These are phyloP conservation scores for Gynochthodes officinalis DNA, from an alignment of 257 asterid species.

Conservation along the genomic window DNA sequence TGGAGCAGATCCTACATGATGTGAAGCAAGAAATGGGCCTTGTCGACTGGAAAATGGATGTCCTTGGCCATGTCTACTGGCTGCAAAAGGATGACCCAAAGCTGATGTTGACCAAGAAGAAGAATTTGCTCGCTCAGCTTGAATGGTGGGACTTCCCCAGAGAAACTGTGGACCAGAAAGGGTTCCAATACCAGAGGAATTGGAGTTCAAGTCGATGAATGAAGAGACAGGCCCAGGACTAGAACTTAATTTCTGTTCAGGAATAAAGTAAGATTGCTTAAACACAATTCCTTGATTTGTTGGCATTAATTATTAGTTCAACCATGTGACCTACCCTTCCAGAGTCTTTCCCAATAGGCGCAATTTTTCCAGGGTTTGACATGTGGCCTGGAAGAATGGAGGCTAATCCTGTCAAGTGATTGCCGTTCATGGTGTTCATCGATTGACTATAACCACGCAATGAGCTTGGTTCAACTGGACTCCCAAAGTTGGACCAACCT, in stretches of 20 bases:
- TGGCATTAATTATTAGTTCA: slow-evolving; percentile 22
- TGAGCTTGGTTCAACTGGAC: slow-evolving; percentile 70
- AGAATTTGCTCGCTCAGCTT: slow-evolving; percentile 46
- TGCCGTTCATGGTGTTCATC: slow-evolving; percentile 60
- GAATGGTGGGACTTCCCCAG: slow-evolving; percentile 88
- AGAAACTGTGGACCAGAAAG: slow-evolving; percentile 95
- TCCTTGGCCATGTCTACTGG: slow-evolving; percentile 50
- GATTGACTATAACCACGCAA: slow-evolving; percentile 52
- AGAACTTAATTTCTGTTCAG: slow-evolving; percentile 47
- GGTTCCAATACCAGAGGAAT: slow-evolving; percentile 67
- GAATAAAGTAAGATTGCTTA: slow-evolving; percentile 44
- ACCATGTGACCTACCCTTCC: slow-evolving; percentile 42
- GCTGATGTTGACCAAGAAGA: slow-evolving; percentile 55
- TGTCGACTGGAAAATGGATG: slow-evolving; percentile 50
- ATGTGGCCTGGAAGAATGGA: slow-evolving; percentile 64
- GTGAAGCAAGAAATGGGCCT: slow-evolving; percentile 49
- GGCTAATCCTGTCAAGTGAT: slow-evolving; percentile 69
- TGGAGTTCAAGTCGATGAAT: slow-evolving; percentile 56
- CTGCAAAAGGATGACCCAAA: slow-evolving; percentile 41
- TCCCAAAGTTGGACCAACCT: slow-evolving; percentile 90
- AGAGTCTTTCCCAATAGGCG: slow-evolving; percentile 87
- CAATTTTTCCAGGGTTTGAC: slow-evolving; percentile 74
- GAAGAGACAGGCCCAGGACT: slow-evolving; percentile 61
- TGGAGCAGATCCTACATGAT: slow-evolving; percentile 93
- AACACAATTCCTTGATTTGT: slow-evolving; percentile 27